These are phyloP conservation scores for Tylopilus rubrobrunneus DNA, from an alignment of 768 basidiomycete genomes.

Conservation along the genomic window DNA sequence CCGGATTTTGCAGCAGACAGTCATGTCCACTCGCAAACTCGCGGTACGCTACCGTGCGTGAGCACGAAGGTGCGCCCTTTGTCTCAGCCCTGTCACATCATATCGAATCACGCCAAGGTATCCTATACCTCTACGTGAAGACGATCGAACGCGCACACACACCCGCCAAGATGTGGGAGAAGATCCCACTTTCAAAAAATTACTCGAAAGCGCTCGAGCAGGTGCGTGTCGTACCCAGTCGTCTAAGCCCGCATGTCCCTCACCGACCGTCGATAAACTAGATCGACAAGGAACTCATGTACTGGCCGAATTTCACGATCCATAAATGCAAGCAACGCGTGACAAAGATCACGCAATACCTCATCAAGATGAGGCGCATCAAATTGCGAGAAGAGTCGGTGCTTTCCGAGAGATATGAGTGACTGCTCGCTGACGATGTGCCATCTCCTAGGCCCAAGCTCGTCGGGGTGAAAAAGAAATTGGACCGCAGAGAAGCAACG, in stretches of 20 bases:
- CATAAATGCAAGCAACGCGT: constrained; percentile 99
- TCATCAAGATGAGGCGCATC: constrained; percentile 95
- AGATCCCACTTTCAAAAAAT: constrained; percentile 86
- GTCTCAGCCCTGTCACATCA: neutral
- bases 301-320: constrained; percentile 96
- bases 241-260: neutral
- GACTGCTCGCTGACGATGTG: neutral
- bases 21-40: constrained; percentile 99
- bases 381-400: constrained; percentile 82
- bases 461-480: constrained; percentile 94
- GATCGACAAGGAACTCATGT: constrained; percentile 95
- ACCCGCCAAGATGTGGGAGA: constrained; percentile 98
- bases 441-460: constrained; percentile 69
- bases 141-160: constrained; percentile 97
- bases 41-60: constrained; percentile 95
- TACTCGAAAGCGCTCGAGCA: constrained; percentile 95
- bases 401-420: neutral
- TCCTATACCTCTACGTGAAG: constrained; percentile 92
- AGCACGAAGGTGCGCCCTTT: constrained; percentile 73
- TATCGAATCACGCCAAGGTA: constrained; percentile 42
- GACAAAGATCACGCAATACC: constrained; percentile 98
- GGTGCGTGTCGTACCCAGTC: constrained; percentile 42
- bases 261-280: constrained; percentile 31
- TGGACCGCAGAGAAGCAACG: constrained; percentile 86
- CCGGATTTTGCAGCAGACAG: constrained; percentile 90